Conservation (phyloP, 2,329 filamentous ascomycete species). For the Clathrospora elynae region DNA sequence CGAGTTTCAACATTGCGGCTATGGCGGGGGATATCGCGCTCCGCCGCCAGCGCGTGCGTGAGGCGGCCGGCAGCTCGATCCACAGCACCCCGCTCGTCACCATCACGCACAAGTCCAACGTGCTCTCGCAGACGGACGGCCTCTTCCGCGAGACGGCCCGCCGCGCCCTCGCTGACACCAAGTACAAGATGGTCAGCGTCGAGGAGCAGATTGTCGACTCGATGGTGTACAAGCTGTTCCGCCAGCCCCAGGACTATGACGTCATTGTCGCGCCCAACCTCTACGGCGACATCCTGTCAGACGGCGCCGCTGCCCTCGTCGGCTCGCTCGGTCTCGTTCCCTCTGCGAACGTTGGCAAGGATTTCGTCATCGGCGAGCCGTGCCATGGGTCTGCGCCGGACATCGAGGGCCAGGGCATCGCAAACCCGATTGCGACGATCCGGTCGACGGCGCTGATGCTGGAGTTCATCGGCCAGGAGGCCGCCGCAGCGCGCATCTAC, state of each 20-base stretch:
- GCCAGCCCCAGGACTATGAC: constrained; percentile 92
- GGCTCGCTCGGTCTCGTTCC: constrained; percentile 91
- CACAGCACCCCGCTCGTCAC: constrained; percentile 79
- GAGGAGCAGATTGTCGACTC: constrained; percentile 99
- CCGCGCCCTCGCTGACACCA: constrained; percentile 68
- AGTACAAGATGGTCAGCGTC: constrained; percentile 68
- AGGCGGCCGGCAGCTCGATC: constrained; percentile 61
- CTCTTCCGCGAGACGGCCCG: constrained; percentile 85
- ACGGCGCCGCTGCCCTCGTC: constrained; percentile 92
- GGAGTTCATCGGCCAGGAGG: constrained; percentile 88
- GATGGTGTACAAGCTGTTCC: constrained; percentile 99
- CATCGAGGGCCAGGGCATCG: constrained; percentile 89
- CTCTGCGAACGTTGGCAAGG: constrained; percentile 90
- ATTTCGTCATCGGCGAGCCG: constrained; percentile 95
- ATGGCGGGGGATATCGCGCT: constrained; percentile 96
- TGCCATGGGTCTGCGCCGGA: constrained; percentile 97
- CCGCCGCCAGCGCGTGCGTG: constrained; percentile 79
- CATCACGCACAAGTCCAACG: constrained; percentile 98
- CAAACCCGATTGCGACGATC: constrained; percentile 95
- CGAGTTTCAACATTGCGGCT: constrained; percentile 81
- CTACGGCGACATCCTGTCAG: constrained; percentile 95
- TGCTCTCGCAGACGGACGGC: constrained; percentile 93
- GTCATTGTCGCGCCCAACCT: constrained; percentile 97
- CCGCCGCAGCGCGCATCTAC: constrained; percentile 88
- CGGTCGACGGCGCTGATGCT: constrained; percentile 92